A percentile compares a stretch with the other conserved stretches of the same genome.
Conservation (phyloP, 257 asterid genomes). For the Asclepias syriaca region DNA sequence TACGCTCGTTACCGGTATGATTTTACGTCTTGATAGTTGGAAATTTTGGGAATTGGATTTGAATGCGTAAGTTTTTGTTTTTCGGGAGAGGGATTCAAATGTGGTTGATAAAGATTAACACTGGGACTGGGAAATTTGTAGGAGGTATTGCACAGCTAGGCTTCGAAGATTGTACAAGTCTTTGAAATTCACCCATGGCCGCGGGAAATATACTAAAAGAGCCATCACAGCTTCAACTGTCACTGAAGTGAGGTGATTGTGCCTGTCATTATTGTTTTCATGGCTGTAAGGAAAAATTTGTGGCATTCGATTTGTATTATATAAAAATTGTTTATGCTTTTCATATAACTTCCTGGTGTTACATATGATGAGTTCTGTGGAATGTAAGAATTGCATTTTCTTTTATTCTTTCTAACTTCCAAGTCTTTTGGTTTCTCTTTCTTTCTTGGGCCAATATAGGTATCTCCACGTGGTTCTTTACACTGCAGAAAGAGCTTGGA, state of each 20-base stretch:
- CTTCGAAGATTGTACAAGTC: slow-evolving; percentile 89
- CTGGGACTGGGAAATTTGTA: slow-evolving; percentile 22
- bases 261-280: slow-evolving; percentile 3
- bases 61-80: not conserved
- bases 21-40: not conserved
- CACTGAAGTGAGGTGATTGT: slow-evolving; percentile 79
- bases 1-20: slow-evolving; percentile 82
- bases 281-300: not conserved
- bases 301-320: slow-evolving; percentile 7
- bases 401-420: not conserved
- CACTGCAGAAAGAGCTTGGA: slow-evolving; percentile 97
- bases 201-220: slow-evolving; percentile 77
- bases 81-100: not conserved
- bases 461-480: slow-evolving; percentile 87
- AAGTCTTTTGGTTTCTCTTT: not conserved
- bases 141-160: slow-evolving; percentile 96
- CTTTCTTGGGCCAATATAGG: slow-evolving; percentile 33
- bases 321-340: not conserved
- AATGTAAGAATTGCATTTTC: not conserved
- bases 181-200: slow-evolving; percentile 93
- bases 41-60: not conserved
- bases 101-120: not conserved
- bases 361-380: not conserved
- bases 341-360: not conserved
- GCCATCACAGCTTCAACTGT: slow-evolving; percentile 52